Evolutionary conservation across 1,284 basidiomycete species (phyloP), one percentile per base, ranked within the genome.

Genomic region (Sanghuangporus weigelae): DNA sequence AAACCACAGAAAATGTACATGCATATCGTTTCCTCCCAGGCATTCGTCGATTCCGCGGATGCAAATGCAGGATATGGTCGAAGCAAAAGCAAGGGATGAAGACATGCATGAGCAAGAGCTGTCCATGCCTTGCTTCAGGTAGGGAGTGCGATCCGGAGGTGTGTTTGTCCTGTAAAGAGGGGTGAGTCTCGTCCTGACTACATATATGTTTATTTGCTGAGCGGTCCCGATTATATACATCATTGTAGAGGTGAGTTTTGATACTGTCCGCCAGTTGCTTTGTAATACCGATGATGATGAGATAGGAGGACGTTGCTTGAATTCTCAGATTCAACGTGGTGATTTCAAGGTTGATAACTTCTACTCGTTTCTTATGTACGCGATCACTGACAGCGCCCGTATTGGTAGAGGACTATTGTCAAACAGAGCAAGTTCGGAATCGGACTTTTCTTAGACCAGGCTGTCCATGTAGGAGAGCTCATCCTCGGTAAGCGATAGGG

Each of bases 71-170:
- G 12, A n/a, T 21, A 67, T 44, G 51, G 67, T 67, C n/a, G 59
- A 54, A 53, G 31, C 56, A 48, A 12, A 66, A 62, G 62, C 14
- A 14, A 19, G 21, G 26, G 26, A 31, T 31, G 26, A 31, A 14
- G 21, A 49, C 38, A 35, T 77, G 73, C 65, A 63, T 68, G 14
- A 77, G 74, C 1, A 65, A 69, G 3, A 70, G 71, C 11, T 86
- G 84, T 67, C 76, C 78, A 0, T 86, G 84, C 68, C 75, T 71
- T 55, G 58, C 65, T 3, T 75, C 68, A 0, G 50, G 66, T 3
- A 72, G 76, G 57, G 81, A 83, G 68, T 82, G 82, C 63, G 77
- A 79, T 68, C 76, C 77, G 26, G 76, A 77, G 54, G 31, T 73
- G 1, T 79, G 77, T 64, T 19, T 39, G 23, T 65, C 64, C 26